Evolutionary conservation across 2,329 filamentous ascomycete genomes (phyloP).

Genomic region (Colletotrichum sp.): DNA sequence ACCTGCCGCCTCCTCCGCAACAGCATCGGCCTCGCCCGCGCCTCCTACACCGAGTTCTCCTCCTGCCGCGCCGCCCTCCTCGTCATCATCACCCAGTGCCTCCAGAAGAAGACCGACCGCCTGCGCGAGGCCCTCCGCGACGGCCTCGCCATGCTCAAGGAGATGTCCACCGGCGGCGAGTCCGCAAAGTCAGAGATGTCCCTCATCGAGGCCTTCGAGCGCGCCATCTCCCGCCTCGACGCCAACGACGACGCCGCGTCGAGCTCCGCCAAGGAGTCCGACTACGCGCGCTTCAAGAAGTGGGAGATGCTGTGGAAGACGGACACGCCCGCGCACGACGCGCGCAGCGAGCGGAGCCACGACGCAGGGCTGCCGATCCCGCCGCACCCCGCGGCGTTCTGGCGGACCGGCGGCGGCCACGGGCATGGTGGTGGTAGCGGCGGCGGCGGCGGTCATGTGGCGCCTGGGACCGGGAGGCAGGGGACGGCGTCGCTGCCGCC

Average conservation of each 20-base stretch:
- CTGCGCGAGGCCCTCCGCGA: constrained; percentile 52
- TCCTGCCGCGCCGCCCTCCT: constrained; percentile 59
- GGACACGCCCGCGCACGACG: constrained; percentile 31
- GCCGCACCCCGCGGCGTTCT: background rate
- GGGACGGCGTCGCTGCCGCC: constrained; percentile 29
- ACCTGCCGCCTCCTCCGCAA: constrained; percentile 54
- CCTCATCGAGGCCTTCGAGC: constrained; percentile 58
- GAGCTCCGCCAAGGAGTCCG: constrained; percentile 42
- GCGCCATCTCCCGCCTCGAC: constrained; percentile 50
- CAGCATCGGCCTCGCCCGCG: constrained; percentile 57
- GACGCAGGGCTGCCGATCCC: constrained; percentile 9
- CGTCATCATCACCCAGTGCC: constrained; percentile 46
- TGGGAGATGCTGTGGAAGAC: constrained; percentile 49
- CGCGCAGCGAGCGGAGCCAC: constrained; percentile 24
- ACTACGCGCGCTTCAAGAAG: constrained; percentile 47
- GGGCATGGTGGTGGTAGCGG: background rate
- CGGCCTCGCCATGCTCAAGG: constrained; percentile 55
- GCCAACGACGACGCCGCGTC: constrained; percentile 38
- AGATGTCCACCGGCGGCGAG: constrained; percentile 57
- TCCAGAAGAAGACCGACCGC: constrained; percentile 40
- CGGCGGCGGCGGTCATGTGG: background rate
- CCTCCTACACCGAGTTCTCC: constrained; percentile 62
- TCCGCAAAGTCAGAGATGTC: constrained; percentile 58
- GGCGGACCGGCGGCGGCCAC: background rate
- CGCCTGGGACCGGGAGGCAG: constrained; percentile 6